phyloP scores from a whole-genome alignment of 148 eudicot species.

The Dianthus caryophyllus region DNA sequence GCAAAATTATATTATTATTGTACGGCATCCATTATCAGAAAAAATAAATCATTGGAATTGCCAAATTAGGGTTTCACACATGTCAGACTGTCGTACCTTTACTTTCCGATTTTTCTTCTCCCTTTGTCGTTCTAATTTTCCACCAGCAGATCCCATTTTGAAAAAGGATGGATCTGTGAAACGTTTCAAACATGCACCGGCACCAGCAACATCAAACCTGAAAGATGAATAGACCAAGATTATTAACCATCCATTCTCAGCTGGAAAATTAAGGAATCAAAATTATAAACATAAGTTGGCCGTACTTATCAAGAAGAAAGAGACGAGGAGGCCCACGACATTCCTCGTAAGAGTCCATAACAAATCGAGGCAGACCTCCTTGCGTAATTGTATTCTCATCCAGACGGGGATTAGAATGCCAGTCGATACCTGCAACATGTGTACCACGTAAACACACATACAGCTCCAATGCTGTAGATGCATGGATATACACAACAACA shows the following conservation, averaged over 20 bases:
- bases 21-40: neutral
- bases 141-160: slow-evolving; percentile 53
- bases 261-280: neutral
- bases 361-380: slow-evolving; percentile 88
- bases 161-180: slow-evolving; percentile 94
- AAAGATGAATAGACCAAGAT: slow-evolving; percentile 13
- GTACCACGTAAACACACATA: neutral
- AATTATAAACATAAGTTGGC: neutral
- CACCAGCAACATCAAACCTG: slow-evolving; percentile 98
- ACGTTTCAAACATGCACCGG: slow-evolving; percentile 96
- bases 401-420: slow-evolving; percentile 73
- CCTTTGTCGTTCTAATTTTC: slow-evolving; percentile 55
- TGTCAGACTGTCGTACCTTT: slow-evolving; percentile 46
- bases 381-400: slow-evolving; percentile 62
- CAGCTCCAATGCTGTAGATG: neutral
- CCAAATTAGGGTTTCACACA: neutral
- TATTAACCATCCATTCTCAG: neutral
- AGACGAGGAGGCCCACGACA: slow-evolving; percentile 94
- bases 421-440: slow-evolving; percentile 62
- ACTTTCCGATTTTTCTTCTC: slow-evolving; percentile 76
- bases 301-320: slow-evolving; percentile 93
- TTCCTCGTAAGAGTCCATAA: slow-evolving; percentile 96
- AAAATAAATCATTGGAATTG: neutral
- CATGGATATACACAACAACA: neutral
- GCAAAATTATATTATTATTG: too few relatives aligned